A percentile compares a stretch with the other conserved stretches of the same genome.
Conservation (phyloP, 164 flowering plant species). For the Aristolochia fimbriata region DNA sequence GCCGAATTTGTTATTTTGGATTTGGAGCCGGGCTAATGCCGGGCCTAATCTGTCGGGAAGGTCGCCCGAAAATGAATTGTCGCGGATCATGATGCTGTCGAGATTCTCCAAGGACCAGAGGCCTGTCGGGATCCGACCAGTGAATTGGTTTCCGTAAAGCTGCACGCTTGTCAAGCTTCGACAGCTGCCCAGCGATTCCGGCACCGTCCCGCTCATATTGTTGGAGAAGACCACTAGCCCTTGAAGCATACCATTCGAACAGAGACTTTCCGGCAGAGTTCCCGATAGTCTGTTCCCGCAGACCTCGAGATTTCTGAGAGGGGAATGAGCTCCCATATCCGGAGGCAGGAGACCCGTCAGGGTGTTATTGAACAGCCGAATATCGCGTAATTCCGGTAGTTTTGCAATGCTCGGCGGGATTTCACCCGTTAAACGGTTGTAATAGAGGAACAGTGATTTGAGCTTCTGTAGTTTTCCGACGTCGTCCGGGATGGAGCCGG, state of each 20-base stretch:
- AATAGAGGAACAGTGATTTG: slow-evolving; percentile 23
- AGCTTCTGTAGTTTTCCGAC: slow-evolving; percentile 48
- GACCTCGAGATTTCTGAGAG: slow-evolving; percentile 32
- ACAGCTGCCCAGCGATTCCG: slow-evolving; percentile 51
- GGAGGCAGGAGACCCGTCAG: slow-evolving; percentile 43
- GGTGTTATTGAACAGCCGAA: slow-evolving; percentile 35
- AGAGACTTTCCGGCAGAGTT: slow-evolving; percentile 32
- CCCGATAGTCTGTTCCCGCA: slow-evolving; percentile 31
- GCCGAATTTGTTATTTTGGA: slow-evolving; percentile 36
- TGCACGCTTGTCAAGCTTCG: slow-evolving; percentile 21
- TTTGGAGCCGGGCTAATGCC: slow-evolving; percentile 34
- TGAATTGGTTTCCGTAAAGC: slow-evolving; percentile 26
- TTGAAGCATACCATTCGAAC: slow-evolving; percentile 22
- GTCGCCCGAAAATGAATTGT: slow-evolving; percentile 38
- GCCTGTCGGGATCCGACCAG: slow-evolving; percentile 34
- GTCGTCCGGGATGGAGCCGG: slow-evolving; percentile 15
- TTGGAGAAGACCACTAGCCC: slow-evolving; percentile 48
- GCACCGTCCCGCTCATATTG: slow-evolving; percentile 46
- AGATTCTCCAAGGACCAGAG: slow-evolving; percentile 32
- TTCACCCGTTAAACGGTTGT: slow-evolving; percentile 45
- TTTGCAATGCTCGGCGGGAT: slow-evolving; percentile 36
- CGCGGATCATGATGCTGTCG: slow-evolving; percentile 9
- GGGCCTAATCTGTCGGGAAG: slow-evolving; percentile 26
- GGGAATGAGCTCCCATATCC: slow-evolving; percentile 39
- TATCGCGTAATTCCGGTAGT: slow-evolving; percentile 19